Conservation (phyloP, 2,329 filamentous ascomycete species). For the Cordyceps militaris region DNA sequence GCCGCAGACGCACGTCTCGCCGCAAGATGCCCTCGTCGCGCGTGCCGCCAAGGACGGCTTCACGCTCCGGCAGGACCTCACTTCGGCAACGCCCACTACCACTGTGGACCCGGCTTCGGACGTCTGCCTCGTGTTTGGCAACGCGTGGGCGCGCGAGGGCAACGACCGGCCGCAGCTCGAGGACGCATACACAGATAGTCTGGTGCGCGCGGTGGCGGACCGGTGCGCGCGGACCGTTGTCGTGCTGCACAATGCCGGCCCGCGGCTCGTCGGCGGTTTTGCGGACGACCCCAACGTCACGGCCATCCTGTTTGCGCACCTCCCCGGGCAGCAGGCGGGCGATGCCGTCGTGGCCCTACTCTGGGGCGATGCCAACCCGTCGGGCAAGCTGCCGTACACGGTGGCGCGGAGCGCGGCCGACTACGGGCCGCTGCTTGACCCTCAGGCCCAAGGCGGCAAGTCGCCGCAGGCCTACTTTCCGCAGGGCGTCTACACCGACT, state of each 20-base stretch:
- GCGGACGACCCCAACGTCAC: conserved; percentile 58
- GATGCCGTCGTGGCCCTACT: conserved; percentile 47
- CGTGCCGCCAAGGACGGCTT: conserved; percentile 49
- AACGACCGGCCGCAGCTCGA: conserved; percentile 54
- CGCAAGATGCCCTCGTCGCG: conserved; percentile 47
- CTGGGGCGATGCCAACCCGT: conserved; percentile 50
- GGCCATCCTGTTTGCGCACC: conserved; percentile 55
- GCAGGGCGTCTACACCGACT: conserved; percentile 47
- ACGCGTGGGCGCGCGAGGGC: conserved; percentile 66
- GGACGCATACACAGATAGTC: conserved; percentile 57
- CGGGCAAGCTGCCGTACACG: conserved; percentile 55
- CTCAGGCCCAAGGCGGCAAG: conserved; percentile 37
- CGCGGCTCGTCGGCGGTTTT: conserved; percentile 53
- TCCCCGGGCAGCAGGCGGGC: conserved; percentile 59
- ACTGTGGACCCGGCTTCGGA: conserved; percentile 41
- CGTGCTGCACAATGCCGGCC: conserved; percentile 57
- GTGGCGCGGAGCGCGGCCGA: conserved; percentile 48
- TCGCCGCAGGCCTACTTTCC: conserved; percentile 46
- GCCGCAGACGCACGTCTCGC: conserved; percentile 41
- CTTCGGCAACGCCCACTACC: conserved; percentile 37
- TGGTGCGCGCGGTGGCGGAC: conserved; percentile 50
- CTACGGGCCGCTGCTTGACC: conserved; percentile 41
- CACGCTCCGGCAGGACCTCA: conserved; percentile 53
- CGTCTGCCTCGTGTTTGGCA: conserved; percentile 62
- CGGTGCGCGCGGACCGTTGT: conserved; percentile 58